These are phyloP conservation scores for Didymella lethalis DNA, from an alignment of 2,329 filamentous ascomycete species.

Conservation along the genomic window DNA sequence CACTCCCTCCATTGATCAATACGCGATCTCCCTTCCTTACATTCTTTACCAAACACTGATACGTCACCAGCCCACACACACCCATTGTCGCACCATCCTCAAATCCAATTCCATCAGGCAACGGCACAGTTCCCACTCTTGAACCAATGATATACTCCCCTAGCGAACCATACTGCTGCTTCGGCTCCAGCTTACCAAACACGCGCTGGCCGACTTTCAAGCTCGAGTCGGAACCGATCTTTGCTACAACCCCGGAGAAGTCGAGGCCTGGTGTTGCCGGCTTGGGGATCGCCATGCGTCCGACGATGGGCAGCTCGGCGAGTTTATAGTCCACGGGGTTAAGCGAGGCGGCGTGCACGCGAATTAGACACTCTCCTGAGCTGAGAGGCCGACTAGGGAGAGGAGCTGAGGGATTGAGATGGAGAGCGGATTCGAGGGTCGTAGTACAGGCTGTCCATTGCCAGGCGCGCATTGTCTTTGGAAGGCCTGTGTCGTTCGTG, in stretches of 20 bases:
- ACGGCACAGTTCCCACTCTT: slow-evolving; percentile 26
- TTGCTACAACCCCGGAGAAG: slow-evolving; percentile 27
- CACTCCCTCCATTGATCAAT: slow-evolving; percentile 69
- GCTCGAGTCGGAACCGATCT: slow-evolving; percentile 10
- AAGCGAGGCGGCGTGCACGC: slow-evolving; percentile 31
- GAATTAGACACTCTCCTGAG: slow-evolving; percentile 25
- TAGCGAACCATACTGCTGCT: slow-evolving; percentile 32
- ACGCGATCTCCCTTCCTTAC: slow-evolving; percentile 55
- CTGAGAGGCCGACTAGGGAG: slow-evolving; percentile 19
- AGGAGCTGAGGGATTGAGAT: slow-evolving; percentile 17
- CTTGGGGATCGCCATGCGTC: slow-evolving; percentile 30
- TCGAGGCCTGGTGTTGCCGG: slow-evolving; percentile 37
- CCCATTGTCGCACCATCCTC: slow-evolving; percentile 32
- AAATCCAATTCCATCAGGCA: slow-evolving; percentile 23
- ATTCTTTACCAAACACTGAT: slow-evolving; percentile 30
- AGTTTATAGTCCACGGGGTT: slow-evolving; percentile 39
- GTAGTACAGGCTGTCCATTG: slow-evolving; percentile 28
- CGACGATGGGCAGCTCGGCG: slow-evolving; percentile 28
- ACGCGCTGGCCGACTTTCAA: slow-evolving; percentile 30
- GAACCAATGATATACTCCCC: slow-evolving; percentile 34
- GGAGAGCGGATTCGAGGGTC: slow-evolving; percentile 26
- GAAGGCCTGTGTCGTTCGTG: slow-evolving; percentile 10
- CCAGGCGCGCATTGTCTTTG: slow-evolving; percentile 37
- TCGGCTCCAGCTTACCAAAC: slow-evolving; percentile 35
- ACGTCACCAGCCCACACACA: slow-evolving; percentile 34